Evolutionary conservation across 2,329 filamentous ascomycete genomes (phyloP), one percentile per base, ranked within the genome.

Genomic region (Blastomyces percursus): DNA sequence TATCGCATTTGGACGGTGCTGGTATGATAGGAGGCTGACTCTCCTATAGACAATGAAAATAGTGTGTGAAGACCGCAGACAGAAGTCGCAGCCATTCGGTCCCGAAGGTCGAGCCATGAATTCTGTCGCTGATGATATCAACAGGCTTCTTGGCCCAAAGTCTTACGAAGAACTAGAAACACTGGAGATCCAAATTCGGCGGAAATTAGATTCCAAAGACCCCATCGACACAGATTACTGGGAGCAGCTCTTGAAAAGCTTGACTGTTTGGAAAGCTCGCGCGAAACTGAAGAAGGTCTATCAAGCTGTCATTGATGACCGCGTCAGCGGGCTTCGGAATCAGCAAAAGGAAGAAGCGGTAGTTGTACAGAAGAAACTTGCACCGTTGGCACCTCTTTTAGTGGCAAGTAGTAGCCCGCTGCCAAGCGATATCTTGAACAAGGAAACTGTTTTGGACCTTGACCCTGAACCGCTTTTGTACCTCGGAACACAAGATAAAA

Each of bases 171-270:
- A 97, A 74, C 80, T 99, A n/a, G 88, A 92, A 71, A 84, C 84
- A 21, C 80, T 99, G 58, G 93, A 99, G 76, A 84, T 81, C 66
- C 92, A 97, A 77, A 94, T 99, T 74, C 86, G 86, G 72, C 80
- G 82, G 19, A 99, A 99, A 78, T 79, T 99, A 57, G 82, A 86
- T 60, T 95, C 91, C 8, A 87, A 96, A 71, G 92, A 96, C 71
- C 87, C 90, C 11, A 93, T 99, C 67, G 94, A 99, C 74, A 91
- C 89, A 2, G 94, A 99, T 76, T 99, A 97, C 74, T 99, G 94
- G 94, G 91, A 96, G 72, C 90, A 96, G 72, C 80, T 99, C 19
- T 80, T 99, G 65, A 86, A 87, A 67, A 95, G 87, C 71, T 79
- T 99, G 66, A 81, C 89, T 7, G 86, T 96, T 0, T 96, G 90